phyloP scores from a whole-genome alignment of 192 early-diverging fungal genomes.

The Cladochytrium replicatum region DNA sequence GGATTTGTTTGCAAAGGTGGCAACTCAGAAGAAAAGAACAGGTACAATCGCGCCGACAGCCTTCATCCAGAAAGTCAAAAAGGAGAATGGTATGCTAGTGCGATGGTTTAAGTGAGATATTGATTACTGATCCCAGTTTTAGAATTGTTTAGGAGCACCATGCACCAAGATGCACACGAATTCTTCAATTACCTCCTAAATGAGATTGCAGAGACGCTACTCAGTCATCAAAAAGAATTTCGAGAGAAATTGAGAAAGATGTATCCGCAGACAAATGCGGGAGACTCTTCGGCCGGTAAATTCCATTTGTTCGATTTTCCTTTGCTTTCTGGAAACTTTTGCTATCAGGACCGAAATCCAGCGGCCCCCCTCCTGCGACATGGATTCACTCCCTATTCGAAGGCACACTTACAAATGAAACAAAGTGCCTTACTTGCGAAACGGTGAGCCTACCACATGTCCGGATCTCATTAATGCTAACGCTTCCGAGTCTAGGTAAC shows the following conservation, averaged over 20 bases:
- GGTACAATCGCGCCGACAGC: constrained; percentile 73
- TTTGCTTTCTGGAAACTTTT: too few relatives aligned
- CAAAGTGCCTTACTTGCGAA: constrained; percentile 94
- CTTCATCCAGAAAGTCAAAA: constrained; percentile 84
- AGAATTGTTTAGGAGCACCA: constrained; percentile 87
- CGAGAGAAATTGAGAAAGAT: constrained; percentile 33
- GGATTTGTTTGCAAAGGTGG: constrained; percentile 77
- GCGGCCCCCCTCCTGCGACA: constrained; percentile 31
- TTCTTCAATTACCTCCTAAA: constrained; percentile 93
- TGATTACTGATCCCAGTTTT: neutral
- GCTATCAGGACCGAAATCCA: constrained; percentile 12
- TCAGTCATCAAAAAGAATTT: constrained; percentile 32
- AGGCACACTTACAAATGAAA: constrained; percentile 92
- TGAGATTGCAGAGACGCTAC: constrained; percentile 72
- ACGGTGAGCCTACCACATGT: constrained; percentile 41
- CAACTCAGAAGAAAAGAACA: constrained; percentile 69
- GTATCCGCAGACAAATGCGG: constrained; percentile 8
- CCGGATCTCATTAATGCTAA: neutral
- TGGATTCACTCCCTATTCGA: constrained; percentile 97
- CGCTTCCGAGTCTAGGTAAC: constrained; percentile 62
- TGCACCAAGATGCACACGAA: constrained; percentile 98
- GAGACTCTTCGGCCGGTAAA: too few relatives aligned
- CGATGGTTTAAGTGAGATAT: neutral
- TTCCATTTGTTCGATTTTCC: too few relatives aligned
- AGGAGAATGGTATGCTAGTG: constrained; percentile 67